Evolutionary conservation across 2,329 filamentous ascomycete genomes (phyloP).

Genomic region (Fusarium nanum): DNA sequence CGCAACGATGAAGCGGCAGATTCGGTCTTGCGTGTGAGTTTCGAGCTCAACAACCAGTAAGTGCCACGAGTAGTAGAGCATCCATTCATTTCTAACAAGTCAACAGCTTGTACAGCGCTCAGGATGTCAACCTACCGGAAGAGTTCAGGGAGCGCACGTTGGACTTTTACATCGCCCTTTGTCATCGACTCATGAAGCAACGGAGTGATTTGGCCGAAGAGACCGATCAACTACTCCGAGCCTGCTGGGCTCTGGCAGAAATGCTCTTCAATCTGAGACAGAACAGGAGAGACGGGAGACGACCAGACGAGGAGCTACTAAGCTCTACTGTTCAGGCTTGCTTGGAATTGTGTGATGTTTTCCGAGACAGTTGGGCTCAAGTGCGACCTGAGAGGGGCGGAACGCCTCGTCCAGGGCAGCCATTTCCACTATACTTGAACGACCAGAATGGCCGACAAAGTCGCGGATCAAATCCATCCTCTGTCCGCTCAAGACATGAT

Average conservation of each 20-base stretch:
- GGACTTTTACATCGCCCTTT: constrained; percentile 94
- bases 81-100: constrained; percentile 43
- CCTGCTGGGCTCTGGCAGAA: constrained; percentile 91
- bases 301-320: constrained; percentile 83
- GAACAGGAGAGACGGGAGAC: constrained; percentile 77
- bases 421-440: constrained; percentile 71
- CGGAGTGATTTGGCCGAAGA: constrained; percentile 81
- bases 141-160: constrained; percentile 89
- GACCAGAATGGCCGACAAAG: constrained; percentile 63
- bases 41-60: constrained; percentile 92
- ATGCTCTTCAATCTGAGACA: constrained; percentile 93
- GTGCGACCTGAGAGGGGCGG: constrained; percentile 81
- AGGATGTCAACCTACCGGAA: constrained; percentile 83
- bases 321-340: constrained; percentile 91
- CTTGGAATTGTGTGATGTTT: constrained; percentile 94
- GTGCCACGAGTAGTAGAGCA: constrained; percentile 41
- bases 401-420: constrained; percentile 84
- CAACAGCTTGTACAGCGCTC: constrained; percentile 82
- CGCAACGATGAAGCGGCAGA: constrained; percentile 83
- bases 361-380: constrained; percentile 91
- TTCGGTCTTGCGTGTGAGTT: constrained; percentile 89
- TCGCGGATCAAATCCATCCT: constrained; percentile 63
- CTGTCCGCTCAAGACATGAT: constrained; percentile 63
- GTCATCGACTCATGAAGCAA: constrained; percentile 97
- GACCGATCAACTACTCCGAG: constrained; percentile 83